Base-by-base conservation (phyloP, 1,139 yeast species). In the Yamadazyma songkhlaensis region DNA sequence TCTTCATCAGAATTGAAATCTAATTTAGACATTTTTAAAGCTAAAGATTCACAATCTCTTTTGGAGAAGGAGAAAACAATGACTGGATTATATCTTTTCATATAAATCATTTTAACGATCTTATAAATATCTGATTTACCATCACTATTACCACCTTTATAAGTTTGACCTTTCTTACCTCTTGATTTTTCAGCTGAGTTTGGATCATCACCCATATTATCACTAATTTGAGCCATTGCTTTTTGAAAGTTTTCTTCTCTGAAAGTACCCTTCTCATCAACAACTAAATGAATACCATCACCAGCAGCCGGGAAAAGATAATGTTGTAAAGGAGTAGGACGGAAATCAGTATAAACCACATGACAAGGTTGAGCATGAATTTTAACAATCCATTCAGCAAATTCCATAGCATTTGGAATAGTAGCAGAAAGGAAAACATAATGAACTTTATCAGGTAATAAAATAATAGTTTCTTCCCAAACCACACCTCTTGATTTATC, bases 291-390 rank as follows among this genome's bases (percentile, higher is more conserved):
- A 42, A 94, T 94, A 40, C 98, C 99, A 57, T 87, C 95, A 39
- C 98, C 97, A 38, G 90, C 95, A 21, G 96, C 95, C 14, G 98
- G 98, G 69, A 92, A 94, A 42, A 92, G 70, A 54, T 92, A 94
- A 66, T 92, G 98, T 61, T 94, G 98, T 48, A 94, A 72, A 2
- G 99, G 99, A 9, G 98, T 94, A 20, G 99, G 99, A 61, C 99
- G 81, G 74, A 90, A 94, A 64, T 94, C 96, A 1, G 99, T 94
- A 60, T 92, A 94, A 17, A 94, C 98, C 60, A 94, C 96, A 61
- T 94, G 98, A 58, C 98, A 94, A 2, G 98, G 98, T 60, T 94
- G 98, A 32, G 79, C 74, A 57, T 92, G 99, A 40, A 84, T 90
- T 53, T 87, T 84, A 53, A 96, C 95, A 38, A 94, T 87, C 99